Evolutionary conservation across 2,329 filamentous ascomycete genomes (phyloP).

Genomic region (Fusarium sp.): DNA sequence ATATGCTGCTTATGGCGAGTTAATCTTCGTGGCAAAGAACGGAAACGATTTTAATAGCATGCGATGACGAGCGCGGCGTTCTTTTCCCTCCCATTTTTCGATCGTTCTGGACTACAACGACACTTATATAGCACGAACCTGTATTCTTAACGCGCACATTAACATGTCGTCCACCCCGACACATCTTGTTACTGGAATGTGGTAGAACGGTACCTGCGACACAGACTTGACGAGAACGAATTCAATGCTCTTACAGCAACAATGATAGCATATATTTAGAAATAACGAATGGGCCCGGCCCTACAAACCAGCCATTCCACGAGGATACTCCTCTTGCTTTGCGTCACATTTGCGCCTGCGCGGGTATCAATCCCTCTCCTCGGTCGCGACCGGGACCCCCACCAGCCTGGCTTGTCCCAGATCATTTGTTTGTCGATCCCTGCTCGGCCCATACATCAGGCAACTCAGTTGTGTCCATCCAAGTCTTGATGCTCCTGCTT

Average conservation of each 20-base stretch:
- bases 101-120: constrained; percentile 6
- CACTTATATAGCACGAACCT: constrained; percentile 8
- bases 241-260: constrained; percentile 14
- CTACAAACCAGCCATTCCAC: constrained; percentile 5
- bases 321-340: constrained; percentile 23
- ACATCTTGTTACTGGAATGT: not conserved
- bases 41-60: constrained; percentile 58
- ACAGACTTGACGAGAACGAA: constrained; percentile 14
- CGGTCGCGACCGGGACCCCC: not conserved
- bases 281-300: constrained; percentile 8
- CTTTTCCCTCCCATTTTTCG: constrained; percentile 5
- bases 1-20: constrained; percentile 83
- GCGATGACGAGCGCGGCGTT: constrained; percentile 32
- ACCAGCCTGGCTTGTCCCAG: not conserved
- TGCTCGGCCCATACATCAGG: constrained; percentile 23
- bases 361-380: constrained; percentile 31
- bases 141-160: not conserved
- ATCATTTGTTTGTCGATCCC: constrained; percentile 9
- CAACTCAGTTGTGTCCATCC: constrained; percentile 18
- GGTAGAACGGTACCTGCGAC: constrained; percentile 10
- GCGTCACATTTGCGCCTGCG: constrained; percentile 27
- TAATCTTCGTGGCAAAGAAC: constrained; percentile 62
- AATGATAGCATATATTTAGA: constrained; percentile 25
- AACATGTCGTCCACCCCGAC: not conserved
- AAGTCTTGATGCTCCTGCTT: constrained; percentile 15